These are phyloP conservation scores for Rhinocladiella similis DNA, from an alignment of 2,329 filamentous ascomycete genomes.

Conservation along the genomic window DNA sequence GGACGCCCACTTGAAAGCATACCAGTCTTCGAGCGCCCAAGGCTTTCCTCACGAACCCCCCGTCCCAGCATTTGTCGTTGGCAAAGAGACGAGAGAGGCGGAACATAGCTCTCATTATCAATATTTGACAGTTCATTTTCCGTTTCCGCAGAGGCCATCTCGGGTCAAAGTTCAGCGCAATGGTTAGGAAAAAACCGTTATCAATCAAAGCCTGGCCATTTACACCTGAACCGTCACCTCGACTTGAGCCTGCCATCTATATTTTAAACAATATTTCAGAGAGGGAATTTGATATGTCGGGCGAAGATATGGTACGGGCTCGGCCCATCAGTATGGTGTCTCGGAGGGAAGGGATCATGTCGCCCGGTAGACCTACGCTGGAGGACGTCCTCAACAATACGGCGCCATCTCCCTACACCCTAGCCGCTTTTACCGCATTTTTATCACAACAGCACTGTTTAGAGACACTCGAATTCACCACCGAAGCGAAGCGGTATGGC, in stretches of 20 bases:
- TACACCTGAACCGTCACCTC: constrained; percentile 47
- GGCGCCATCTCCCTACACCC: constrained; percentile 83
- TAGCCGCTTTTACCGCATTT: constrained; percentile 93
- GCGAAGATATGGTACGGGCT: constrained; percentile 40
- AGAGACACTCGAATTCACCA: constrained; percentile 93
- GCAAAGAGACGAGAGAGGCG: background rate
- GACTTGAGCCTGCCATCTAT: constrained; percentile 41
- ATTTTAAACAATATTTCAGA: constrained; percentile 47
- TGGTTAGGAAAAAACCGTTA: constrained; percentile 30
- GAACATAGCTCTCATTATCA: background rate
- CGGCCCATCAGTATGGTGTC: constrained; percentile 46
- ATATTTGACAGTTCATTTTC: background rate
- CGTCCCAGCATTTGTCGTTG: too few species aligned
- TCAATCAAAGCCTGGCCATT: constrained; percentile 32
- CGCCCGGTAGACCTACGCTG: constrained; percentile 67
- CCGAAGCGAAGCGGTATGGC: constrained; percentile 86
- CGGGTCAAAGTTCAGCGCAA: constrained; percentile 28
- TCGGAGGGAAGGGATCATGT: constrained; percentile 39
- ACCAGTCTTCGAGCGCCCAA: background rate
- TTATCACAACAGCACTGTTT: constrained; percentile 95
- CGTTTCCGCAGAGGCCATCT: constrained; percentile 1
- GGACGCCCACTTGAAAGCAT: background rate
- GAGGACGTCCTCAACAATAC: constrained; percentile 85
- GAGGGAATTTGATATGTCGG: constrained; percentile 41
- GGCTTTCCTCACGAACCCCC: too few species aligned